Evolutionary conservation across 1,284 basidiomycete species (phyloP).

Genomic region (Apiotrichum gamsii): DNA sequence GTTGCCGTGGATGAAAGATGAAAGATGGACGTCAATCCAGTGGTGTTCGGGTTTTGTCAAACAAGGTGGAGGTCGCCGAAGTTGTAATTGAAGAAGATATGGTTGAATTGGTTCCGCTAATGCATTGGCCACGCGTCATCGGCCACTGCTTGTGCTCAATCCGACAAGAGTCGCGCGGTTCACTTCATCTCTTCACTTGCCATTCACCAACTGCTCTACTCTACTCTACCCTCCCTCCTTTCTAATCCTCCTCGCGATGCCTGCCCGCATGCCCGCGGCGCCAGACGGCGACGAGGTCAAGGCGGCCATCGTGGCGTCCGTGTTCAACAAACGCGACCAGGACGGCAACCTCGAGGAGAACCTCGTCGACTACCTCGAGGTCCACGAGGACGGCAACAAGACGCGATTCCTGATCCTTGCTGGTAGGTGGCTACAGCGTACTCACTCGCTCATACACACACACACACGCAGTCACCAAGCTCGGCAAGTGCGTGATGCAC

Average conservation of each 20-base stretch:
- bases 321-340: slow-evolving; percentile 64
- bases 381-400: slow-evolving; percentile 73
- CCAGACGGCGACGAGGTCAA: no score
- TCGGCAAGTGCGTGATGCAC: slow-evolving; percentile 70
- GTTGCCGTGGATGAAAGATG: no score
- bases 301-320: slow-evolving; percentile 67
- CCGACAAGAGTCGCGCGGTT: no score
- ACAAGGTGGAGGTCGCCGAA: background rate
- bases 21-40: no score
- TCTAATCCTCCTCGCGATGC: background rate
- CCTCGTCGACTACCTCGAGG: slow-evolving; percentile 79
- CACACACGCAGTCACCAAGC: slow-evolving; percentile 58
- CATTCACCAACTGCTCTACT: background rate
- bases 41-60: no score
- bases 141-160: no score
- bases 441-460: slow-evolving; percentile 1
- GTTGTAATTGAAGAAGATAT: no score
- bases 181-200: background rate
- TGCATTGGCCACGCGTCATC: no score
- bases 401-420: slow-evolving; percentile 80
- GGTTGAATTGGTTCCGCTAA: no score
- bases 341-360: slow-evolving; percentile 62
- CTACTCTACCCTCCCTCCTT: background rate
- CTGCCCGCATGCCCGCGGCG: background rate
- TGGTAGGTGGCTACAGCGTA: slow-evolving; percentile 57